Evolutionary conservation across 78 protist species (phyloP), one percentile per base, ranked within the genome.

Genomic region (Anaeramoeba flamelloides): DNA sequence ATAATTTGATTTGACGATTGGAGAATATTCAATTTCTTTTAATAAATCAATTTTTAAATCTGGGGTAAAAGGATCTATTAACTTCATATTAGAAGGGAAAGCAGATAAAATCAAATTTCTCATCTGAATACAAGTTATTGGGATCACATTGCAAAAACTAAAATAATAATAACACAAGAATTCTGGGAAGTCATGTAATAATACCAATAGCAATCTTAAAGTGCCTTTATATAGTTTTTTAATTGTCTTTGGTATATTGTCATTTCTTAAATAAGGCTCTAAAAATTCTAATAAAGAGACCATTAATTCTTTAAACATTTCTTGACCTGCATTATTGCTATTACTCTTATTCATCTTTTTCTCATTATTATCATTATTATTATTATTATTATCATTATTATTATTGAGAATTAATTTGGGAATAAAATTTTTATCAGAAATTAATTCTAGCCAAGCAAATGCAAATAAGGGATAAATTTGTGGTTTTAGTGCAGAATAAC

Each of bases 131-230:
- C 98, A 94, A 3, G 88, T 75, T 33, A 84, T 76, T 74, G 99
- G 98, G 34, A 97, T 94, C 36, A 74, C 96, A 76, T 94, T 94
- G 80, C 98, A 95, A 69, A 94, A 79, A 38, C 74, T 1, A 76
- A 92, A 83, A 87, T 96, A 97, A 87, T 79, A 92, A 75, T 92
- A 90, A 91, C 96, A 93, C 3, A 95, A 81, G 69, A 96, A 94
- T 89, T 95, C 96, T 31, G 99, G 98, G 90, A 94, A 96, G 86
- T 96, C 99, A 85, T 96, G 99, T 26, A 94, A 85, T 17, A 95
- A 85, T 30, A 95, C 83, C 36, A 96, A 80, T 17, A 89, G 86
- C 37, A 79, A 75, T 34, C 92, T 79, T 77, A 93, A 77, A n/a
- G 90, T 74, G 3, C 93, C 94, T 41, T 81, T 83, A 85, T 93